These are phyloP conservation scores for Trichoderma simmonsii DNA, from an alignment of 2,329 filamentous ascomycete species.

Conservation along the genomic window DNA sequence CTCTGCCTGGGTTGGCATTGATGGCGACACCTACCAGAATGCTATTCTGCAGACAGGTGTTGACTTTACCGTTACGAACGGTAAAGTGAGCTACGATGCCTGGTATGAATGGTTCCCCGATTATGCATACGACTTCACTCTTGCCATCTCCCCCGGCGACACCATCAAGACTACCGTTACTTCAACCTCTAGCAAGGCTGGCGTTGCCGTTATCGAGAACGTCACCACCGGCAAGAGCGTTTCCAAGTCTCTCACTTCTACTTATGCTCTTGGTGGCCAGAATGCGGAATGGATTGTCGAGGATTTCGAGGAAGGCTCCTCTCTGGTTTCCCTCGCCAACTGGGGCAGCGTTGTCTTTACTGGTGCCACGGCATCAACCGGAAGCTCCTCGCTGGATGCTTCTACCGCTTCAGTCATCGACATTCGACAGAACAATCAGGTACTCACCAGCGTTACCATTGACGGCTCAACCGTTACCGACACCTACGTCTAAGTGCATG, in stretches of 20 bases:
- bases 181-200: background rate
- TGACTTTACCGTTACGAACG: slow-evolving; percentile 20
- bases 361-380: background rate
- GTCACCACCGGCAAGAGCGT: slow-evolving; percentile 4
- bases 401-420: background rate
- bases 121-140: background rate
- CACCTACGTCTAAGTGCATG: background rate
- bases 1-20: slow-evolving; percentile 43
- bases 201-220: slow-evolving; percentile 7
- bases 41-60: slow-evolving; percentile 41
- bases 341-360: slow-evolving; percentile 12
- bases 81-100: background rate
- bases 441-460: background rate
- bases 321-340: background rate
- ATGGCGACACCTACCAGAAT: slow-evolving; percentile 38
- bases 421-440: background rate
- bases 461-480: slow-evolving; percentile 4
- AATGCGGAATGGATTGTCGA: slow-evolving; percentile 14
- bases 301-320: background rate
- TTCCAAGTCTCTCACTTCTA: background rate
- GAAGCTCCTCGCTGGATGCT: background rate
- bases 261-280: background rate
- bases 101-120: slow-evolving; percentile 16
- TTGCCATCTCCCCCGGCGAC: background rate
- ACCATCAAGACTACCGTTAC: slow-evolving; percentile 1